Conservation (phyloP, 345 rosid genomes). For the Salix suchowensis region DNA sequence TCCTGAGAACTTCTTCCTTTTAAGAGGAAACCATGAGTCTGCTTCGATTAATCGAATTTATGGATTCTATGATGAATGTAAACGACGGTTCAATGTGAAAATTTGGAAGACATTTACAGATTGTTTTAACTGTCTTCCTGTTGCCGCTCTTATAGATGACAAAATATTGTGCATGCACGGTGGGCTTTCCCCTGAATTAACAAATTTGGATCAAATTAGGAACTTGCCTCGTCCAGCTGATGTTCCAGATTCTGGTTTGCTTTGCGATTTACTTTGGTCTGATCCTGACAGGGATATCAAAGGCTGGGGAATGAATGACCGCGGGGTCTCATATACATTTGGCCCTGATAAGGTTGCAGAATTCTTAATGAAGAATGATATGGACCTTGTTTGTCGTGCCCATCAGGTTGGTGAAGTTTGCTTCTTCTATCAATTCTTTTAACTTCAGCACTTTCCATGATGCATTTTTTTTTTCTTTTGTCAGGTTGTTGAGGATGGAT, state of each 20-base stretch:
- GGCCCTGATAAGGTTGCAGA: constrained; percentile 75
- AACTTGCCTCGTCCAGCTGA: constrained; percentile 69
- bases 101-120: constrained; percentile 80
- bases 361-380: constrained; percentile 63
- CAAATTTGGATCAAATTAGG: constrained; percentile 67
- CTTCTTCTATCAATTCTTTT: neutral
- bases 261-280: constrained; percentile 91
- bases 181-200: constrained; percentile 84
- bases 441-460: neutral
- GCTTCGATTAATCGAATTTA: constrained; percentile 86
- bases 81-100: constrained; percentile 74
- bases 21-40: constrained; percentile 86
- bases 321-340: constrained; percentile 85
- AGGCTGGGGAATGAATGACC: constrained; percentile 93
- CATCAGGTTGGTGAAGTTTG: constrained; percentile 56
- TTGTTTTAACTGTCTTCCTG: constrained; percentile 89
- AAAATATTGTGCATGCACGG: constrained; percentile 96
- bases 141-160: constrained; percentile 82
- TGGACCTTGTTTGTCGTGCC: constrained; percentile 94
- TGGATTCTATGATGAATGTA: constrained; percentile 93
- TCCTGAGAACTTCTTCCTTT: constrained; percentile 80
- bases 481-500: constrained; percentile 94
- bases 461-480: neutral
- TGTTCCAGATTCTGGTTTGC: constrained; percentile 85
- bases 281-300: constrained; percentile 75